Percentiles rank a stretch among this genome's conserved stretches.
These are phyloP conservation scores for Paralagenidium karlingii DNA, from an alignment of 352 stramenopile genomes.

Conservation along the genomic window DNA sequence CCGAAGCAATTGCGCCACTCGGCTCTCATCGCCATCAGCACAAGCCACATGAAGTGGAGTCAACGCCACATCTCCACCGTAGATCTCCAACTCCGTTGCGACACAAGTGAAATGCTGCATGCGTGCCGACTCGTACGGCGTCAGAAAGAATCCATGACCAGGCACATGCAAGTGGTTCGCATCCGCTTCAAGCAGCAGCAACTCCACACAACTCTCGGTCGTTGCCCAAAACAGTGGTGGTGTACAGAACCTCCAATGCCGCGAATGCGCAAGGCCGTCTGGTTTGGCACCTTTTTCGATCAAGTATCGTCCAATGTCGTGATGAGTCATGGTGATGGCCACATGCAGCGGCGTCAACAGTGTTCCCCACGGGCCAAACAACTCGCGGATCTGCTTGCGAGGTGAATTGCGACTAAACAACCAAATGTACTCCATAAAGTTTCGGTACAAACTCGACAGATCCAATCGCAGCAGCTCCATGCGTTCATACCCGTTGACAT, in stretches of 20 bases:
- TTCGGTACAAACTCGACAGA: slow-evolving; percentile 55
- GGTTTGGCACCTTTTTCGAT: slow-evolving; percentile 38
- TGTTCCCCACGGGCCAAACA: too few relatives aligned
- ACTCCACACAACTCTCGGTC: slow-evolving; percentile 40
- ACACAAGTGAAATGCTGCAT: too few relatives aligned
- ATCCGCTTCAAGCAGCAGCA: slow-evolving; percentile 49
- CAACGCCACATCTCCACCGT: slow-evolving; percentile 56
- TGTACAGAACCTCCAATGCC: slow-evolving; percentile 43
- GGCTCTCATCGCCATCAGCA: slow-evolving; percentile 25
- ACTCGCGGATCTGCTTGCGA: too few relatives aligned
- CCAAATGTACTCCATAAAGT: too few relatives aligned
- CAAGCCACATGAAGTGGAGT: slow-evolving; percentile 63
- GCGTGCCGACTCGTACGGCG: too few relatives aligned
- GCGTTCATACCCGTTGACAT: slow-evolving; percentile 60
- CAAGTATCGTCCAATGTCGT: slow-evolving; percentile 35
- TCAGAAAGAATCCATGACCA: slow-evolving; percentile 44
- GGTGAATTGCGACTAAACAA: too few relatives aligned
- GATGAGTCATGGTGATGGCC: slow-evolving; percentile 49
- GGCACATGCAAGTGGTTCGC: slow-evolving; percentile 60
- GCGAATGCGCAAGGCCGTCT: slow-evolving; percentile 43
- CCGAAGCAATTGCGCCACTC: slow-evolving; percentile 29
- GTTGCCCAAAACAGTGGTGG: slow-evolving; percentile 56
- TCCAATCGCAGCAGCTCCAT: slow-evolving; percentile 57
- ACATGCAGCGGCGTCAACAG: slow-evolving; percentile 71
- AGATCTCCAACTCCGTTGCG: slow-evolving; percentile 48